Conservation (phyloP, 768 basidiomycete species). For the Tephrocybe sp. region DNA sequence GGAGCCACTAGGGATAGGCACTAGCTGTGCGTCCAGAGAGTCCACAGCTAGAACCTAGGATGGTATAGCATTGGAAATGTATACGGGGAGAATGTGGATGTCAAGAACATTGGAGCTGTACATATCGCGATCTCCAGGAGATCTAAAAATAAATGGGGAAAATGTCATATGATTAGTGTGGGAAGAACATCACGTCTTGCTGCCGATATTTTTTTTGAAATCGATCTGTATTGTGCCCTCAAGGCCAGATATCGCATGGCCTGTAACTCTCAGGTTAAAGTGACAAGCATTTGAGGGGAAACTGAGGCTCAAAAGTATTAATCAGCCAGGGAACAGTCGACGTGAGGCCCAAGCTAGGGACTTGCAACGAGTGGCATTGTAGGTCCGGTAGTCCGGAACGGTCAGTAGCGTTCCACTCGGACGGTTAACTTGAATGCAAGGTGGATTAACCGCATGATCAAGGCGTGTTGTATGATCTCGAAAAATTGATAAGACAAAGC, state of each 20-base stretch:
- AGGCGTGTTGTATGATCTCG: slow-evolving; percentile 15
- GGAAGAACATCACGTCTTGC: slow-evolving; percentile 2
- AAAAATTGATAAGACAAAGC: slow-evolving; percentile 17
- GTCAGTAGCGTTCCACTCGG: slow-evolving; percentile 5
- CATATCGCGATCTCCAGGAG: not conserved
- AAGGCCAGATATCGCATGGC: not conserved
- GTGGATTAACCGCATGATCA: slow-evolving; percentile 15
- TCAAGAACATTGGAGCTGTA: not conserved
- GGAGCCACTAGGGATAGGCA: not conserved
- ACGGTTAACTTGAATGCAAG: not conserved
- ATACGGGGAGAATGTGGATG: slow-evolving; percentile 1
- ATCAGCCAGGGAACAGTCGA: too few species aligned
- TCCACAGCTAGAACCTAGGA: not conserved
- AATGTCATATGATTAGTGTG: slow-evolving; percentile 1
- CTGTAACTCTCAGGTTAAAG: not conserved
- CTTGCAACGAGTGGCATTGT: slow-evolving; percentile 6
- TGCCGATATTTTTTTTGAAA: not conserved
- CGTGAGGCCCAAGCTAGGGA: not conserved
- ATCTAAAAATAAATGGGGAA: slow-evolving; percentile 1
- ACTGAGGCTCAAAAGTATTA: not conserved
- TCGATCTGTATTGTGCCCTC: not conserved
- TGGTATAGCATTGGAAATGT: not conserved
- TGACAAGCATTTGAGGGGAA: not conserved
- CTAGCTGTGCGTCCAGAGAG: not conserved
- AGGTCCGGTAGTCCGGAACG: slow-evolving; percentile 14